phyloP scores from a whole-genome alignment of 2,329 filamentous ascomycete genomes.

The Cordyceps pruinosa region DNA sequence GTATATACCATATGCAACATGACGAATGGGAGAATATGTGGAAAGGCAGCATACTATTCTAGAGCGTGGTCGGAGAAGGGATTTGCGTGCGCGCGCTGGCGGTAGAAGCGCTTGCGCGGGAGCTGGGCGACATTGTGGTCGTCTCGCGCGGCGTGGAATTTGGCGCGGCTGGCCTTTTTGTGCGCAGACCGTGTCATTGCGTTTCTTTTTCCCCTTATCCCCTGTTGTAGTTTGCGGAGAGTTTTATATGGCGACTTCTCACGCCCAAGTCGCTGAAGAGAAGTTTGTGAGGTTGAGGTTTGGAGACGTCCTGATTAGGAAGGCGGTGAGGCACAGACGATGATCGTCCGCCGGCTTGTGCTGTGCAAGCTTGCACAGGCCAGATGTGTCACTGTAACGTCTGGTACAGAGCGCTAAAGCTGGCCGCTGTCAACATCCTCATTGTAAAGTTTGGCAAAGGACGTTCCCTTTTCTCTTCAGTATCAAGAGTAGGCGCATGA shows the following conservation, averaged over 20 bases:
- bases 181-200: slow-evolving; percentile 31
- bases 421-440: too few species aligned
- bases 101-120: slow-evolving; percentile 92
- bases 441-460: too few species aligned
- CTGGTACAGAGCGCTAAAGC: too few species aligned
- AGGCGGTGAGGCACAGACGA: slow-evolving; percentile 14
- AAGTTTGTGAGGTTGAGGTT: slow-evolving; percentile 1
- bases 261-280: background rate
- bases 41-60: slow-evolving; percentile 61
- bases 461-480: background rate
- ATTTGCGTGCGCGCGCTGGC: slow-evolving; percentile 94
- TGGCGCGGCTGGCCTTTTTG: slow-evolving; percentile 60
- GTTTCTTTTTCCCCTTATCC: background rate
- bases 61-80: slow-evolving; percentile 93
- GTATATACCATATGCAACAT: background rate
- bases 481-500: too few species aligned
- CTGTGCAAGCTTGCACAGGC: too few species aligned
- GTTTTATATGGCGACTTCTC: background rate
- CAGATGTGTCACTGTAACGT: too few species aligned
- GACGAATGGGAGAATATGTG: too few species aligned
- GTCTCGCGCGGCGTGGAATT: slow-evolving; percentile 51
- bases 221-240: background rate
- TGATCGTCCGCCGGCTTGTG: too few species aligned
- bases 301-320: background rate
- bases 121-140: slow-evolving; percentile 52